Base-by-base conservation (phyloP, 805 yeast genomes). In the Nakazawaea sp. region DNA sequence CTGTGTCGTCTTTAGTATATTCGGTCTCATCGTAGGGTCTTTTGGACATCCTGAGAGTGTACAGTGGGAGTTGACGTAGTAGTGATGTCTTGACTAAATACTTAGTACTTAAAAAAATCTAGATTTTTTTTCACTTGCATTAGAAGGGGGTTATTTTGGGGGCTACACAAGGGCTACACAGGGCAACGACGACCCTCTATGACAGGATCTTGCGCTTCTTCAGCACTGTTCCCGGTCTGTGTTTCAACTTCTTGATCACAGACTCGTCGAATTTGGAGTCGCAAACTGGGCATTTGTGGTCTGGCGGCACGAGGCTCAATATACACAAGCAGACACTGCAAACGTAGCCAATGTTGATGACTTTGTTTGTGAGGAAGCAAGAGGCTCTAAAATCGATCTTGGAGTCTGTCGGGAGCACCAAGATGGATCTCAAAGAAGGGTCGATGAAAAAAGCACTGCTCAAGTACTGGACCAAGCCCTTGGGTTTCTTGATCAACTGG, bases 341-440 rank as follows among this genome's bases (percentile, higher is more conserved):
- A 4, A 92, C 97, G 49, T 75, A 89, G 0, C 97, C 99, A 29
- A 90, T 72, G 47, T 92, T 97, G 9, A 92, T 90, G 4, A 89
- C 81, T 48, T 78, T 75, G n/a, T 90, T 89, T 0, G 96, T 87
- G 24, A 87, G 61, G 51, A 87, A 90, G 58, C 98, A 92, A 13
- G 95, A 87, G 1, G 98, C 96, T 43, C 96, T 66, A 57, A 92
- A 92, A 59, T 92, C 96, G 18, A 92, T 92, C 43, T 84, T 78
- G 3, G 84, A 75, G 49, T 81, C 81, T 0, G 90, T 82, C 0
- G 97, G 96, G 25, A 85, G 64, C 19, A 87, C 78, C 18, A 92
- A 66, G 31, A 79, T 74, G n/a, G 76, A 71, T 40, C 96, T 67
- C 24, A 90, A 62, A 11, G 82, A 70, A 0, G 97, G 96, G 48